Conservation (phyloP, 805 yeast genomes). For the Debaryomyces maramus region DNA sequence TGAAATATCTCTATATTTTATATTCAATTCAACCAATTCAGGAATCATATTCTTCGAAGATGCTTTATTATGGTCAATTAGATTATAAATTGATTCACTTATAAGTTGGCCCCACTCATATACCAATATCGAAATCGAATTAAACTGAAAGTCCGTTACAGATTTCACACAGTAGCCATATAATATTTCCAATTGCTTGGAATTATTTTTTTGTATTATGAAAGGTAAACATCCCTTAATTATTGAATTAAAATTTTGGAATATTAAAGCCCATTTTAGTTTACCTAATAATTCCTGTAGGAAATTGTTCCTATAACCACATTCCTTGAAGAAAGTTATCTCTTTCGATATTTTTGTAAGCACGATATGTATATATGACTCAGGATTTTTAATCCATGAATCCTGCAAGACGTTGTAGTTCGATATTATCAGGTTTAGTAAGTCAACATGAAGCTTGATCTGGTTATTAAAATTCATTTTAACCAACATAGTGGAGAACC, state of each 20-base stretch:
- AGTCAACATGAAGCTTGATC: conserved; percentile 12
- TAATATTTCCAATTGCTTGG: conserved; percentile 15
- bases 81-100: conserved; percentile 4
- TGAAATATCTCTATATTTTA: conserved; percentile 12
- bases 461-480: conserved; percentile 19
- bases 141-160: conserved; percentile 18
- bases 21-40: conserved; percentile 15
- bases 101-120: conserved; percentile 27
- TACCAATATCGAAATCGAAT: conserved; percentile 20
- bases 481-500: conserved; percentile 18
- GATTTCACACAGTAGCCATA: conserved; percentile 21
- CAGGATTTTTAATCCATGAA: conserved; percentile 17
- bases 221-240: conserved; percentile 20
- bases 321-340: conserved; percentile 19
- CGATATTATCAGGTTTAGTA: conserved; percentile 12
- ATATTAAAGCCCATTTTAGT: conserved; percentile 32
- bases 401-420: conserved; percentile 16
- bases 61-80: conserved; percentile 8
- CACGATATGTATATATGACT: conserved; percentile 14
- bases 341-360: conserved; percentile 16
- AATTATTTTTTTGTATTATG: conserved; percentile 13
- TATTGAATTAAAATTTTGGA: conserved; percentile 23
- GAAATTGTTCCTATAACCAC: conserved; percentile 19
- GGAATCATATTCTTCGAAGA: conserved; percentile 9
- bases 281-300: conserved; percentile 17